Percentiles rank a stretch among this genome's conserved stretches.
phyloP scores from a whole-genome alignment of 805 yeast species.

The Blastobotrys terrestris region DNA sequence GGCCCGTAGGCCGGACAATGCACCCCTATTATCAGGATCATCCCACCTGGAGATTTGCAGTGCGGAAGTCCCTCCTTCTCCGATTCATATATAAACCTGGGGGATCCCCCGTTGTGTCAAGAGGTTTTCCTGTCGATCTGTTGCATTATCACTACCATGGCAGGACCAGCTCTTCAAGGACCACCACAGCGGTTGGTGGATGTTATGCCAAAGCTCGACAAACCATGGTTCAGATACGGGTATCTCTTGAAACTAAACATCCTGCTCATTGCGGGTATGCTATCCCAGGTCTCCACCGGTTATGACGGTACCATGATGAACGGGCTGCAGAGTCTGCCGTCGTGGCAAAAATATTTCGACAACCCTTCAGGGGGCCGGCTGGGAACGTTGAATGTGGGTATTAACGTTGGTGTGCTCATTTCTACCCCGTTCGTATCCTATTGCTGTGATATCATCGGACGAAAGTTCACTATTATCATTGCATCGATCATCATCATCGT shows the following conservation, averaged over 20 bases:
- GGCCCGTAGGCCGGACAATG: neutral
- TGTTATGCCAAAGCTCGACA: slow-evolving; percentile 9
- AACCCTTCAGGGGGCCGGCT: slow-evolving; percentile 14
- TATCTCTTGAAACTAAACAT: slow-evolving; percentile 14
- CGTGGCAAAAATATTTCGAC: slow-evolving; percentile 16
- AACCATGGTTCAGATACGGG: slow-evolving; percentile 16
- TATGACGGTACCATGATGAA: slow-evolving; percentile 20
- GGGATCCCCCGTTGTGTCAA: too few relatives aligned
- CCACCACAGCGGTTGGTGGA: neutral
- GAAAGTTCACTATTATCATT: slow-evolving; percentile 51
- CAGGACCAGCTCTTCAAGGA: neutral
- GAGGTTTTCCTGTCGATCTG: too few relatives aligned
- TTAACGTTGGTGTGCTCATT: slow-evolving; percentile 54
- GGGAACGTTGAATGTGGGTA: slow-evolving; percentile 15
- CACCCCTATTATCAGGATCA: neutral
- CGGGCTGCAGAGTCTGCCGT: slow-evolving; percentile 21
- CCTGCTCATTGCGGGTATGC: slow-evolving; percentile 11
- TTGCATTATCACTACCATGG: neutral
- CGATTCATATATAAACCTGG: neutral
- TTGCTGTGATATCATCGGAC: slow-evolving; percentile 55
- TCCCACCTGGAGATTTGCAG: neutral
- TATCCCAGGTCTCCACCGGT: slow-evolving; percentile 15
- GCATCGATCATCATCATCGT: slow-evolving; percentile 50
- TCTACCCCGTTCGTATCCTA: slow-evolving; percentile 58
- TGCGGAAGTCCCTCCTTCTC: neutral